Percentiles rank a stretch among this genome's conserved stretches.
Conservation (phyloP, 2,329 filamentous ascomycete species). For the Fusarium fujikuroi region DNA sequence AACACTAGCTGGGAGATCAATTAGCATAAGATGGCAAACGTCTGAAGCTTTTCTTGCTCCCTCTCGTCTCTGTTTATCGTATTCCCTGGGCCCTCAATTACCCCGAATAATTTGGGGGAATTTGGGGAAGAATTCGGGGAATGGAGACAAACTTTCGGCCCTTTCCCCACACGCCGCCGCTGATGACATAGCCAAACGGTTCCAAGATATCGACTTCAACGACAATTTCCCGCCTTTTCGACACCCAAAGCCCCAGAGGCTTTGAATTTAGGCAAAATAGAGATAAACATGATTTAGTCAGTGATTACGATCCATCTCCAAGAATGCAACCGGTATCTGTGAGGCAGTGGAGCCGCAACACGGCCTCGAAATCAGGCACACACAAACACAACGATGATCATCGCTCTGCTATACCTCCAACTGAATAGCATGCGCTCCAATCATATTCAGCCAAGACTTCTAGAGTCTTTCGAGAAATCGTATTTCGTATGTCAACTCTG, state of each 20-base stretch:
- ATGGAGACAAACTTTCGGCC: constrained; percentile 26
- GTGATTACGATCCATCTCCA: neutral
- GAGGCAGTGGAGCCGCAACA: neutral
- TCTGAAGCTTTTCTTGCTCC: neutral
- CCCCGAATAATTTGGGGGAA: constrained; percentile 36
- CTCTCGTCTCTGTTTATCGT: neutral
- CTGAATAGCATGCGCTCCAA: constrained; percentile 40
- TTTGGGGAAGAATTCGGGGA: constrained; percentile 29
- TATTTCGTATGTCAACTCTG: constrained; percentile 1
- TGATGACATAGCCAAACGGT: constrained; percentile 20
- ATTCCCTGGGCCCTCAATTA: constrained; percentile 3
- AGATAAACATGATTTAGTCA: neutral
- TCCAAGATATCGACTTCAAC: neutral
- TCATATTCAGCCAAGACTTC: constrained; percentile 5
- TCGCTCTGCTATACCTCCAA: constrained; percentile 2
- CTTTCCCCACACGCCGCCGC: constrained; percentile 39
- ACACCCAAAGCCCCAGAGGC: neutral
- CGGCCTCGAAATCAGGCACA: neutral
- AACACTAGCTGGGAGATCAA: neutral
- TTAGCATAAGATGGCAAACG: accelerated
- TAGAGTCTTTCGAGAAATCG: constrained; percentile 17
- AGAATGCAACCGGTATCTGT: neutral
- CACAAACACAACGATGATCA: constrained; percentile 14
- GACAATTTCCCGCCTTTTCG: neutral
- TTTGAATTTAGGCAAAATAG: neutral